Conservation (phyloP, 2,329 filamentous ascomycete genomes). For the Macrophomina pseudophaseolina region DNA sequence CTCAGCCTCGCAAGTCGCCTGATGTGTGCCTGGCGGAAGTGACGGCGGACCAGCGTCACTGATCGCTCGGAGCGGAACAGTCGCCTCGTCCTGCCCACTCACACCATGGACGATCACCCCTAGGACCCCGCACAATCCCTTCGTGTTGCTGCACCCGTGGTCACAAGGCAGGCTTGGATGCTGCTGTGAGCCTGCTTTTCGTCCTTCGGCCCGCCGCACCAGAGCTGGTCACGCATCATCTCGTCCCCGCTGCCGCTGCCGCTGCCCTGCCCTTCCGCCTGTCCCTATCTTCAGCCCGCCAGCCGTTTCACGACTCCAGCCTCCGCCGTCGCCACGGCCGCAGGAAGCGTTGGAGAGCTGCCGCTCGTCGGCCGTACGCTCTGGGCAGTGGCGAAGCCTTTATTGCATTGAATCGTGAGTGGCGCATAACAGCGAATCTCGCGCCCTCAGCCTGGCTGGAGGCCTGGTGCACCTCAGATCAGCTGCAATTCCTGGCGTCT, state of each 20-base stretch:
- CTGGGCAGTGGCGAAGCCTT: constrained; percentile 6
- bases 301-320: constrained; percentile 1
- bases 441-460: constrained; percentile 2
- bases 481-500: constrained; percentile 1
- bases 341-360: constrained; percentile 8
- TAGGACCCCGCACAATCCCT: constrained; percentile 22
- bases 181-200: background rate
- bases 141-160: constrained; percentile 19
- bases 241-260: background rate
- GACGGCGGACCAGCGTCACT: background rate
- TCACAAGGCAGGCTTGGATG: constrained; percentile 18
- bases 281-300: background rate
- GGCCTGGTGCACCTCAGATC: constrained; percentile 1
- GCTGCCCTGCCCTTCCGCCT: background rate
- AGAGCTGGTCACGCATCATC: background rate
- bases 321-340: background rate
- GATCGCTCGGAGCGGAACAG: background rate
- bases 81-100: constrained; percentile 12
- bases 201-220: constrained; percentile 6
- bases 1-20: background rate
- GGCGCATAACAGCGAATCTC: constrained; percentile 20
- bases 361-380: background rate
- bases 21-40: background rate
- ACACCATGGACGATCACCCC: constrained; percentile 15
- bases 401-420: background rate